phyloP scores from a whole-genome alignment of 352 stramenopile species.

The Paralagenidium karlingii region DNA sequence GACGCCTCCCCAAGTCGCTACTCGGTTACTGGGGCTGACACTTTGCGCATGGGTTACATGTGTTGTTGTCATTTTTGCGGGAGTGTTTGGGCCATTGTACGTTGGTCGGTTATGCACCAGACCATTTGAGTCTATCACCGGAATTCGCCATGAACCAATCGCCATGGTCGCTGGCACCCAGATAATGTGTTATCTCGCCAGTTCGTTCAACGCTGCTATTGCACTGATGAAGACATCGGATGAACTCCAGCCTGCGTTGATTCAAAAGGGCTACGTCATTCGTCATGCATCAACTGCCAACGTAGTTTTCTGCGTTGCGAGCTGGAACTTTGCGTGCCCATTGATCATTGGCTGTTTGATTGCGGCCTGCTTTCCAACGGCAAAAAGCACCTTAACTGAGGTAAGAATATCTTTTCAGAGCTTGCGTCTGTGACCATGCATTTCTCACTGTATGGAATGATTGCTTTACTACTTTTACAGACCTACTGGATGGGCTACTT shows the following conservation, averaged over 20 bases:
- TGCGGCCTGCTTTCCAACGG: conserved; percentile 25
- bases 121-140: conserved; percentile 53
- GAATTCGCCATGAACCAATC: conserved; percentile 62
- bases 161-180: conserved; percentile 60
- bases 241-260: conserved; percentile 37
- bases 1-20: conserved; percentile 31
- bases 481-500: conserved; percentile 68
- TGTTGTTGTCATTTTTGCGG: conserved; percentile 35
- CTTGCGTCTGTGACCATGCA: no score
- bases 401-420: background rate
- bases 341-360: conserved; percentile 58
- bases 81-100: conserved; percentile 60
- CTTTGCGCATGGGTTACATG: conserved; percentile 48
- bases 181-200: conserved; percentile 64
- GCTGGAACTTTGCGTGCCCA: conserved; percentile 58
- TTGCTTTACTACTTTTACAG: no score
- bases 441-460: background rate
- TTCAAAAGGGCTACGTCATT: conserved; percentile 55
- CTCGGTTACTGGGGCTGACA: conserved; percentile 34
- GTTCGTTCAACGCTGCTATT: conserved; percentile 41
- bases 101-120: conserved; percentile 49
- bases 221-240: conserved; percentile 45
- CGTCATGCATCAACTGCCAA: conserved; percentile 44
- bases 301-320: conserved; percentile 32
- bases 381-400: conserved; percentile 25